Evolutionary conservation across 2,329 filamentous ascomycete species (phyloP).

Genomic region (Uncinocarpus reesii): DNA sequence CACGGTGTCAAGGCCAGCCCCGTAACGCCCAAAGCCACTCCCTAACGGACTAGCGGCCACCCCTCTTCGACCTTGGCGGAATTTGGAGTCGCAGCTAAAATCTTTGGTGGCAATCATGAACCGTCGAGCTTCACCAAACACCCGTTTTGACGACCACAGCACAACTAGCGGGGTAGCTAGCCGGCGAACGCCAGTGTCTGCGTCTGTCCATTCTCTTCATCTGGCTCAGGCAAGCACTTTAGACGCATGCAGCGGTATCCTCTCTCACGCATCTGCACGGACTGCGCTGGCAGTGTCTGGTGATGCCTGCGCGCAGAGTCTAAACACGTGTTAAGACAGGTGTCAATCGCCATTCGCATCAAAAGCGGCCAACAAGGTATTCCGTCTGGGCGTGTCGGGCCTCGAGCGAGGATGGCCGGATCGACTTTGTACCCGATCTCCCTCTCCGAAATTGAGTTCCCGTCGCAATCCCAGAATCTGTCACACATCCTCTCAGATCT

Average conservation of each 20-base stretch:
- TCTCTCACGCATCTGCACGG: not conserved
- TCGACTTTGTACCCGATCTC: constrained; percentile 27
- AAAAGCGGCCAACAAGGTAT: not conserved
- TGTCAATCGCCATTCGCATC: constrained; percentile 2
- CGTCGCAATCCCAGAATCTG: constrained; percentile 47
- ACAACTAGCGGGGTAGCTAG: too few relatives aligned
- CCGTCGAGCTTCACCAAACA: too few relatives aligned
- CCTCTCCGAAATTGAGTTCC: constrained; percentile 43
- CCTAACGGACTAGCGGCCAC: not conserved
- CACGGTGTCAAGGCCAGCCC: not conserved
- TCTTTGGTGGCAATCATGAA: too few relatives aligned
- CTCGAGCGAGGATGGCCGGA: constrained; percentile 19
- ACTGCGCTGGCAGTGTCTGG: not conserved
- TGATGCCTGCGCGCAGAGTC: constrained; percentile 1
- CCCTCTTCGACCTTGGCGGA: not conserved
- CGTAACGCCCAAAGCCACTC: not conserved
- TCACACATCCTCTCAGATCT: constrained; percentile 60
- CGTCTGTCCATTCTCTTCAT: too few relatives aligned
- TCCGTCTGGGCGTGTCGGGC: not conserved
- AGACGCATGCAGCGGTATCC: not conserved
- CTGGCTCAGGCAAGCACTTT: too few relatives aligned
- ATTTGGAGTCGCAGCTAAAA: not conserved
- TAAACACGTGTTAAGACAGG: not conserved
- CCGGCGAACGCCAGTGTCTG: too few relatives aligned
- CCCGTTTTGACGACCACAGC: too few relatives aligned